A percentile compares a stretch with the other conserved stretches of the same genome.
Conservation (phyloP, 2,329 filamentous ascomycete species). For the Fusarium proliferatum region DNA sequence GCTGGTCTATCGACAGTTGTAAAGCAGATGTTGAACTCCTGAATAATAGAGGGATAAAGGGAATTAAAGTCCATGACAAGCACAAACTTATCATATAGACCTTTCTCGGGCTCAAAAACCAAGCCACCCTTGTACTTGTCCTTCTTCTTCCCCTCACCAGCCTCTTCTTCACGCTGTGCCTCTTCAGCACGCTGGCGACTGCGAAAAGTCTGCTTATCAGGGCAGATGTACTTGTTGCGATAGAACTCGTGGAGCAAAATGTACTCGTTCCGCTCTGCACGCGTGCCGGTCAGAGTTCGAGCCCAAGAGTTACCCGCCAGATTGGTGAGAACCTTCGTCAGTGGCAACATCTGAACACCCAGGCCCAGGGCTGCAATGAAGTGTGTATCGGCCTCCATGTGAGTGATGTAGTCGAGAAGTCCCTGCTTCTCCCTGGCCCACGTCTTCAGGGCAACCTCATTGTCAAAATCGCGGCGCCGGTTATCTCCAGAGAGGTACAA, state of each 20-base stretch:
- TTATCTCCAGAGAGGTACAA: conserved; percentile 82
- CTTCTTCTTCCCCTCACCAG: conserved; percentile 88
- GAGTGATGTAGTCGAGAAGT: conserved; percentile 90
- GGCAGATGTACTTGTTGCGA: conserved; percentile 96
- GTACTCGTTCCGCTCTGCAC: conserved; percentile 98
- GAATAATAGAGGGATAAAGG: conserved; percentile 97
- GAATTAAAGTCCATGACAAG: conserved; percentile 99
- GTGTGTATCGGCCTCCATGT: conserved; percentile 95
- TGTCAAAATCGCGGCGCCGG: conserved; percentile 85
- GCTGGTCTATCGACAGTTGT: conserved; percentile 88
- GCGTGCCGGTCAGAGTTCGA: conserved; percentile 91
- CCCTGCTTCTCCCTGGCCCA: conserved; percentile 84
- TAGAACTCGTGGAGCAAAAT: conserved; percentile 98
- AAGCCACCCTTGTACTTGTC: conserved; percentile 99
- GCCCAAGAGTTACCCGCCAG: conserved; percentile 99
- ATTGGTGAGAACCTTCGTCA: conserved; percentile 96
- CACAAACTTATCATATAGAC: conserved; percentile 97
- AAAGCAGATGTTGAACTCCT: conserved; percentile 99
- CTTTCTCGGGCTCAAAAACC: conserved; percentile 97
- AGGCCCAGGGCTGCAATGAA: conserved; percentile 93
- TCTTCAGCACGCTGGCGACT: conserved; percentile 79
- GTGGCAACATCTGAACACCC: conserved; percentile 88
- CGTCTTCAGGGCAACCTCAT: conserved; percentile 84
- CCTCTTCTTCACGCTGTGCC: conserved; percentile 74
- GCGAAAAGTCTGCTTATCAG: conserved; percentile 89